phyloP scores from a whole-genome alignment of 129 eudicot species.

The Rutidosis leptorrhynchoides region DNA sequence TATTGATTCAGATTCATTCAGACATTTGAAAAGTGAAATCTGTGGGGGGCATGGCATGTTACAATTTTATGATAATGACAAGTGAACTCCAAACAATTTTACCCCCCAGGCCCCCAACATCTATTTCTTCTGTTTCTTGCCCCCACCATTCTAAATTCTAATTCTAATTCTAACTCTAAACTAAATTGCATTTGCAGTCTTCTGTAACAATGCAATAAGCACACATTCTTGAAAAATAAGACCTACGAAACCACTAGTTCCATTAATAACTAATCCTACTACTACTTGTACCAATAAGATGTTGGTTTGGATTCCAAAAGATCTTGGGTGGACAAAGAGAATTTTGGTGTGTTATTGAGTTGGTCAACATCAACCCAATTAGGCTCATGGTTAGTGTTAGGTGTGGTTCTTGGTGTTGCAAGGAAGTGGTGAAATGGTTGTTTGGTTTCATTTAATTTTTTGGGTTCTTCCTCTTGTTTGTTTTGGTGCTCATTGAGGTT shows the following conservation, averaged over 20 bases:
- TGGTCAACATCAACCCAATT: constrained; percentile 32
- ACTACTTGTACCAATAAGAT: constrained; percentile 24
- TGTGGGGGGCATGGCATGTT: constrained; percentile 30
- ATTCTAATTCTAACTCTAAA: no score
- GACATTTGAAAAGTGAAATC: constrained; percentile 12
- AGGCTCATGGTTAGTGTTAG: constrained; percentile 26
- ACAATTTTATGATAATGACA: constrained; percentile 36
- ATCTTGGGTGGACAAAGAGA: constrained; percentile 45
- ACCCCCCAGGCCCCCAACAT: constrained; percentile 38
- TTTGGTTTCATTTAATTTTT: constrained; percentile 25
- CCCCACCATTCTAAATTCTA: constrained; percentile 33
- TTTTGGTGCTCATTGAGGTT: constrained; percentile 28
- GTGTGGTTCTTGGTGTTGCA: constrained; percentile 29
- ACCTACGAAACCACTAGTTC: constrained; percentile 10
- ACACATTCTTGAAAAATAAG: constrained; percentile 30
- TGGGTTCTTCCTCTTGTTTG: constrained; percentile 15
- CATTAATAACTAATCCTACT: not conserved
- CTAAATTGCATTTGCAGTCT: constrained; percentile 23
- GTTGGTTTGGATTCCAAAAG: constrained; percentile 44
- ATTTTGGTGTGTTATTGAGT: constrained; percentile 20
- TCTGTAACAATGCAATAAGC: constrained; percentile 27
- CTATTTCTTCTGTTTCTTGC: constrained; percentile 26
- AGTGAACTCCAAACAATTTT: constrained; percentile 30
- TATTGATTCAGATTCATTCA: constrained; percentile 13
- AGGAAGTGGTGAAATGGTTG: constrained; percentile 48